A percentile compares a stretch with the other conserved stretches of the same genome.
Conservation (phyloP, 345 rosid genomes). For the Hirschfeldia incana region DNA sequence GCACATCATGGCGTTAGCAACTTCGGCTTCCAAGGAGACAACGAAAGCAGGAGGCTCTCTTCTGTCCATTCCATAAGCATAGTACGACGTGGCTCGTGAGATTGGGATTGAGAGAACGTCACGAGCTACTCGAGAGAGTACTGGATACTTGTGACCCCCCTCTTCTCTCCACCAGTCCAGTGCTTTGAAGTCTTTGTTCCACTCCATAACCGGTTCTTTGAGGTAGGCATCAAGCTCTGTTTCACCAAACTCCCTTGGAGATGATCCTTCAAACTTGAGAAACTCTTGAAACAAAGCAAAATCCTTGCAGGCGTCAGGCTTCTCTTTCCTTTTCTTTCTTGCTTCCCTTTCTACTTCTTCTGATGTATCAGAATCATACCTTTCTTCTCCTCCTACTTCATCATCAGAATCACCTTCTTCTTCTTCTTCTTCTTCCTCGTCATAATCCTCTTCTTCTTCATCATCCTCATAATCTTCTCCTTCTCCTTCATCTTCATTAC, state of each 20-base stretch:
- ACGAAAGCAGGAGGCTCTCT: slow-evolving; percentile 31
- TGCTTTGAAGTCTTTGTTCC: slow-evolving; percentile 61
- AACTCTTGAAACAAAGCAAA: slow-evolving; percentile 61
- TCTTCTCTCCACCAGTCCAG: slow-evolving; percentile 86
- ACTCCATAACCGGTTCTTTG: slow-evolving; percentile 71
- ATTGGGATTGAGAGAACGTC: slow-evolving; percentile 74
- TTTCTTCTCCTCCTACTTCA: background rate
- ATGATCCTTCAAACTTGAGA: slow-evolving; percentile 60
- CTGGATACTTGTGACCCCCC: slow-evolving; percentile 47
- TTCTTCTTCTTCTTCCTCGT: background rate
- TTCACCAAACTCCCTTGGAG: slow-evolving; percentile 45
- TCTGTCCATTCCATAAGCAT: slow-evolving; percentile 43
- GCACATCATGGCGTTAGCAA: slow-evolving; percentile 33
- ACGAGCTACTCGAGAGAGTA: slow-evolving; percentile 76
- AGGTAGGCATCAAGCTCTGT: slow-evolving; percentile 78
- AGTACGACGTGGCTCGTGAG: slow-evolving; percentile 34
- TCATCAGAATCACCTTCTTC: background rate
- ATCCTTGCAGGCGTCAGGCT: slow-evolving; percentile 36
- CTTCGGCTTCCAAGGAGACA: slow-evolving; percentile 21
- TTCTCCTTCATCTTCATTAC: slow-evolving; percentile 3
- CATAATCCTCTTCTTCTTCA: background rate
- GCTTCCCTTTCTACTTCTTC: background rate
- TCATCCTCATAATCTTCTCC: background rate
- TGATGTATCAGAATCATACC: background rate
- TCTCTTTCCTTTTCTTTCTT: background rate